Percentiles rank a stretch among this genome's conserved stretches.
Conservation (phyloP, 306 rosid species). For the Pterocarpus santalinus region DNA sequence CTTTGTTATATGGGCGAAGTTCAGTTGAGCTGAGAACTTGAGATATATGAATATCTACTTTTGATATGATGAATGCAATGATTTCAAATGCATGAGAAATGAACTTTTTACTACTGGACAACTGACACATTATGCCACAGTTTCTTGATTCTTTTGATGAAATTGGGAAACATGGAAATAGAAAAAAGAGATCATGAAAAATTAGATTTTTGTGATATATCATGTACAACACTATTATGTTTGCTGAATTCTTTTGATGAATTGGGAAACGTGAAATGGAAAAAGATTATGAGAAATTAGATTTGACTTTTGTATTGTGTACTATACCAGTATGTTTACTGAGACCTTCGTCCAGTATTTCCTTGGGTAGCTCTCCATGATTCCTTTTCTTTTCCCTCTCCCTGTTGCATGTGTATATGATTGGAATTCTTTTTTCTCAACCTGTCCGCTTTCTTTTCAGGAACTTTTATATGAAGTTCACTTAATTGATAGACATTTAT, state of each 20-base stretch:
- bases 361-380: not conserved
- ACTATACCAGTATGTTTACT: slow-evolving; percentile 2
- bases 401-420: not conserved
- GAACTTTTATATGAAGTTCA: not conserved
- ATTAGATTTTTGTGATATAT: not conserved
- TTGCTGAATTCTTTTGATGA: slow-evolving; percentile 20
- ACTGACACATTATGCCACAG: not conserved
- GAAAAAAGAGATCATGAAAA: not conserved
- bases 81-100: not conserved
- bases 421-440: not conserved
- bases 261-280: not conserved
- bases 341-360: slow-evolving; percentile 10
- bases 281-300: slow-evolving; percentile 1
- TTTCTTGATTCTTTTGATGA: slow-evolving; percentile 26
- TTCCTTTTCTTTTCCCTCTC: slow-evolving; percentile 25
- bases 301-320: not conserved
- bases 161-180: not conserved
- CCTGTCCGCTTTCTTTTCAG: not conserved
- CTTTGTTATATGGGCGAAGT: slow-evolving; percentile 1
- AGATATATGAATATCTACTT: slow-evolving; percentile 18
- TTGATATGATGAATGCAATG: slow-evolving; percentile 8
- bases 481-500: not conserved
- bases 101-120: not conserved
- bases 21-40: slow-evolving; percentile 24
- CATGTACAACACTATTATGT: not conserved